Percentiles rank a stretch among this genome's conserved stretches.
phyloP scores from a whole-genome alignment of 805 yeast genomes.

The Komagataella phaffii region DNA sequence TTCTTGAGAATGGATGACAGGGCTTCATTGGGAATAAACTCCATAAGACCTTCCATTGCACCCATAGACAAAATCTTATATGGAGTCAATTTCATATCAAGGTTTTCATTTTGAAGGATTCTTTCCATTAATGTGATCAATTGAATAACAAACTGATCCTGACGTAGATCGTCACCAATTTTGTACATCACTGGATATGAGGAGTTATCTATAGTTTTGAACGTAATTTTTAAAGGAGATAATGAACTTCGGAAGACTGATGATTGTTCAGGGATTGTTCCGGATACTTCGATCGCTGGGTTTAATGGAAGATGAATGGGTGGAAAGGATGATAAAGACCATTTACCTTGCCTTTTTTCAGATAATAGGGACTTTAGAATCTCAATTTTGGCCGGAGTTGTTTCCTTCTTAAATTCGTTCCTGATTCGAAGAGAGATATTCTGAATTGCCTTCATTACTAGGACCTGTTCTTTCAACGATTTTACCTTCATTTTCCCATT shows the following conservation, averaged over 20 bases:
- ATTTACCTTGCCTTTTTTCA: constrained; percentile 27
- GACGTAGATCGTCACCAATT: constrained; percentile 90
- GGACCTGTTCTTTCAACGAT: constrained; percentile 37
- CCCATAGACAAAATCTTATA: constrained; percentile 86
- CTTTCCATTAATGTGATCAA: constrained; percentile 86
- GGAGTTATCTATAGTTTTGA: constrained; percentile 33
- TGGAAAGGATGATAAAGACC: constrained; percentile 21
- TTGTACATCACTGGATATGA: constrained; percentile 79
- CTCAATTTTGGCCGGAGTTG: constrained; percentile 67
- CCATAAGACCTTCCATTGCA: constrained; percentile 82
- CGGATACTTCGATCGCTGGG: constrained; percentile 62
- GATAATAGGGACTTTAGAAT: constrained; percentile 42
- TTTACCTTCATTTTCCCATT: constrained; percentile 15
- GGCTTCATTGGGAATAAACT: constrained; percentile 89
- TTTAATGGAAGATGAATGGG: constrained; percentile 72
- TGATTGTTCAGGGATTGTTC: constrained; percentile 67
- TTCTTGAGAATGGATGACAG: constrained; percentile 65
- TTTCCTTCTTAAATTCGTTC: constrained; percentile 43
- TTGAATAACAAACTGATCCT: constrained; percentile 94
- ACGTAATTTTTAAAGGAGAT: constrained; percentile 75
- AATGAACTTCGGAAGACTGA: constrained; percentile 85
- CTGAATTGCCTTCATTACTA: constrained; percentile 53
- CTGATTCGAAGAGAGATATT: constrained; percentile 54
- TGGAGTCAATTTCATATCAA: constrained; percentile 79
- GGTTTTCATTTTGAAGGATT: constrained; percentile 74